Evolutionary conservation across 331 rosid genomes (phyloP).

Genomic region (Quercus tomentella): DNA sequence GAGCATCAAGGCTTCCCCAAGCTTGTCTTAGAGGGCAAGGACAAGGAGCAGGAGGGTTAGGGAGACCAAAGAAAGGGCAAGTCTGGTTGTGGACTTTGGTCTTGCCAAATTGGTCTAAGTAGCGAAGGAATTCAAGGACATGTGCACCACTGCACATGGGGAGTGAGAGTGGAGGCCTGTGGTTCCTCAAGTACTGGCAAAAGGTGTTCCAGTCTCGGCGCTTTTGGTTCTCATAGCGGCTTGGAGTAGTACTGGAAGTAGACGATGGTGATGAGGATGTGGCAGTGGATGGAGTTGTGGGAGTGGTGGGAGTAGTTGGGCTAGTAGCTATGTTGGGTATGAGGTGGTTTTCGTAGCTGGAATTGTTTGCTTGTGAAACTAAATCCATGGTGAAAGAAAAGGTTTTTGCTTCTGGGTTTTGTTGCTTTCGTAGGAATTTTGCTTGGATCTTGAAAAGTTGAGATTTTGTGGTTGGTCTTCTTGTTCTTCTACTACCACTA

Average conservation of each 20-base stretch:
- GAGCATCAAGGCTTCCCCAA: conserved; percentile 91
- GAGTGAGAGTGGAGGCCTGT: conserved; percentile 55
- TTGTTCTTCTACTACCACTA: neutral
- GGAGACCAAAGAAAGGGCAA: conserved; percentile 73
- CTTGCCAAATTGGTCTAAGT: conserved; percentile 82
- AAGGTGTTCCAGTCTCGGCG: conserved; percentile 88
- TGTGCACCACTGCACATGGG: conserved; percentile 60
- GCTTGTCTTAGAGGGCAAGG: conserved; percentile 87
- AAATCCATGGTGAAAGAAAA: conserved; percentile 38
- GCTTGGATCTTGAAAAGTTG: conserved; percentile 16
- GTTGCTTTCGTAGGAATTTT: neutral
- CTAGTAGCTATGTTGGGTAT: neutral
- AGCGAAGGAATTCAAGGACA: conserved; percentile 75
- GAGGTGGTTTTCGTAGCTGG: conserved; percentile 20
- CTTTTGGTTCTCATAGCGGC: conserved; percentile 83
- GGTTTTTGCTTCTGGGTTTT: neutral
- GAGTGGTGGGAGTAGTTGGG: neutral
- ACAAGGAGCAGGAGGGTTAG: conserved; percentile 73
- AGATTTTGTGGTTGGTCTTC: neutral
- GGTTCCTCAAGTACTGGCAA: conserved; percentile 73
- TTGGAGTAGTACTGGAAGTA: conserved; percentile 30
- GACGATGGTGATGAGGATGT: too few relatives aligned
- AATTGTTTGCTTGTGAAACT: conserved; percentile 34
- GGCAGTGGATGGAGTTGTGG: neutral
- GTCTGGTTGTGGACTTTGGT: conserved; percentile 64